Evolutionary conservation across 768 basidiomycete species (phyloP), one percentile per base, ranked within the genome.

Genomic region (Chalciporus piperatus): DNA sequence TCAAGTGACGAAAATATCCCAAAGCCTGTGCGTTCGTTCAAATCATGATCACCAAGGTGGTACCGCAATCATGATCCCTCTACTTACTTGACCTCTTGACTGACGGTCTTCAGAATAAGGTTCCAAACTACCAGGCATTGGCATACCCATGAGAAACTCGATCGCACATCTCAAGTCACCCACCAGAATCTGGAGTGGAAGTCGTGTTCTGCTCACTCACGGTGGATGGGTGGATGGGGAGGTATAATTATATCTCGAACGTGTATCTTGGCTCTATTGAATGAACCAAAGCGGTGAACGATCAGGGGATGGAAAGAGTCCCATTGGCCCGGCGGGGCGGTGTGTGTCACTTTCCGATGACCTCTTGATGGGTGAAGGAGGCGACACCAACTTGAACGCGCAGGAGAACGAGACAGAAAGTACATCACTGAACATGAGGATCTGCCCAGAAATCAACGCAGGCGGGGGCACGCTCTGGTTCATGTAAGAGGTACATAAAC

Each of bases 401-500:
- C 22, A 22, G 22, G 4, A 22, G 22, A 22, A 22, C 22, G 22
- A 22, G 22, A 22, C 22, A n/a, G n/a, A n/a, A n/a, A n/a, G n/a
- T n/a, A n/a, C n/a, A n/a, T n/a, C n/a, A n/a, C n/a, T n/a, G n/a
- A n/a, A n/a, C n/a, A n/a, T n/a, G n/a, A n/a, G n/a, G n/a, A n/a
- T n/a, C n/a, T n/a, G n/a, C n/a, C n/a, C 9, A 32, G 25, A 25
- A 25, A 25, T 25, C 25, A 25, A 25, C 25, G 25, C 25, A n/a
- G n/a, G n/a, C n/a, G n/a, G n/a, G n/a, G n/a, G n/a, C n/a, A n/a
- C n/a, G n/a, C 27, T 27, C 27, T 1, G 27, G 27, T 27, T 27
- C 27, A 27, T 41, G 45, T 46, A 35, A 53, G 17, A 22, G 16
- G 13, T 44, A 60, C 52, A 57, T 52, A 53, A 61, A 23, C 20